Conservation (phyloP, 148 eudicot genomes). For the Heliosperma pusillum region DNA sequence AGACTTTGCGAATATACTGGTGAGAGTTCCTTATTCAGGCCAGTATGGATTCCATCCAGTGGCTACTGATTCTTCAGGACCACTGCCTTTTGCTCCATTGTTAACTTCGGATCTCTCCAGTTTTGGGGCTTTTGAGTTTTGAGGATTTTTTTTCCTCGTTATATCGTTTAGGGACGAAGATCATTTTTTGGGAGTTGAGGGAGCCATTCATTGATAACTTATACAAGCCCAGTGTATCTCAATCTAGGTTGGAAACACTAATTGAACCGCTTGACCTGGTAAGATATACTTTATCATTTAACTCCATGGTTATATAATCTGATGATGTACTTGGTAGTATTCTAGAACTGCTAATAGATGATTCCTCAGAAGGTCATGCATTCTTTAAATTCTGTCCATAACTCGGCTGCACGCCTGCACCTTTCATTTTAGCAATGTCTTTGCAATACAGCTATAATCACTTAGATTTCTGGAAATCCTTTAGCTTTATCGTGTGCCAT, state of each 20-base stretch:
- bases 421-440: not conserved
- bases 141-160: constrained; percentile 10
- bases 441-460: not conserved
- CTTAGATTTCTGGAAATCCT: not conserved
- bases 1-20: constrained; percentile 89
- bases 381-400: not conserved
- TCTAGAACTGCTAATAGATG: constrained; percentile 7
- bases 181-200: constrained; percentile 88
- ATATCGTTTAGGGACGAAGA: constrained; percentile 71
- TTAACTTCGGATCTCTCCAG: constrained; percentile 4
- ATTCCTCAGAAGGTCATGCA: not conserved
- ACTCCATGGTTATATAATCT: not conserved
- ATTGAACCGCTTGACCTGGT: constrained; percentile 93
- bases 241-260: constrained; percentile 73
- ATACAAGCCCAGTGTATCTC: constrained; percentile 82
- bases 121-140: constrained; percentile 1
- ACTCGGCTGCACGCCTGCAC: not conserved
- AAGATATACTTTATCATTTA: constrained; percentile 23
- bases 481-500: not conserved
- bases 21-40: constrained; percentile 27
- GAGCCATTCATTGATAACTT: constrained; percentile 87
- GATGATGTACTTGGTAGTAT: not conserved
- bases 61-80: not conserved
- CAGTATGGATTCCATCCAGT: not conserved
- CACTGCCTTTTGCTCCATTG: not conserved